Base-by-base conservation (phyloP, 768 basidiomycete species). In the Cystofilobasidium bisporidii region DNA sequence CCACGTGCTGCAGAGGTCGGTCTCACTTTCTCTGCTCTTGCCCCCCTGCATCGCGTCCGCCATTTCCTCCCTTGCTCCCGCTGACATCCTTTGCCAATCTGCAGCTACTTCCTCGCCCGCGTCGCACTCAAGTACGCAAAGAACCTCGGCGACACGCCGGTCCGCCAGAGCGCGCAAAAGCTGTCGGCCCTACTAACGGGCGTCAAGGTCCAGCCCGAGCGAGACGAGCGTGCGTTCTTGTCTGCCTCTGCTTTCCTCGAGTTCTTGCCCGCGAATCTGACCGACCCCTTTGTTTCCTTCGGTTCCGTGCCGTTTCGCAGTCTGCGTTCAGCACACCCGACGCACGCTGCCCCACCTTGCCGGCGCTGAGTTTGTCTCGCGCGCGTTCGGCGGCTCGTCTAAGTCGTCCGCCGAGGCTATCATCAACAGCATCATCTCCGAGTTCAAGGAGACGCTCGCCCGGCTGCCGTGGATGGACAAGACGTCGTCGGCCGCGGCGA, bases 381-480 rank as follows among this genome's bases (percentile, higher is more conserved):
- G 72, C 66, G 72, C 74, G 62, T 78, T 77, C 71, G 71, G 71
- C 14, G 85, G 87, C 24, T 81, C 88, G 61, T 89, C 89, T 28
- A 88, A 83, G 76, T 82, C 82, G 5, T 32, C 88, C 74, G 90
- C 86, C 17, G 88, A 87, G 55, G 84, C 84, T 68, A 83, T 97
- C 70, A 97, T 99, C 74, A 83, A 81, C 57, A 71, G 87, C 64
- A 87, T 96, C 71, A 83, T 97, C 63, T 77, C 83, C 28, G 81
- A 91, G 0, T 98, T 98, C 81, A 86, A 91, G 74, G 77, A 77
- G 22, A 89, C 89, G 5, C 79, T 99, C 24, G 77, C 81, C 5
- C 75, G 83, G 62, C 82, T 96, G 61, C 82, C 85, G 24, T 99
- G 96, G 96, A 91, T 99, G 87, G 96, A 98, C 74, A 77, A 85